These are phyloP conservation scores for Neofusicoccum sp. DNA, from an alignment of 2,329 filamentous ascomycete genomes.

Conservation along the genomic window DNA sequence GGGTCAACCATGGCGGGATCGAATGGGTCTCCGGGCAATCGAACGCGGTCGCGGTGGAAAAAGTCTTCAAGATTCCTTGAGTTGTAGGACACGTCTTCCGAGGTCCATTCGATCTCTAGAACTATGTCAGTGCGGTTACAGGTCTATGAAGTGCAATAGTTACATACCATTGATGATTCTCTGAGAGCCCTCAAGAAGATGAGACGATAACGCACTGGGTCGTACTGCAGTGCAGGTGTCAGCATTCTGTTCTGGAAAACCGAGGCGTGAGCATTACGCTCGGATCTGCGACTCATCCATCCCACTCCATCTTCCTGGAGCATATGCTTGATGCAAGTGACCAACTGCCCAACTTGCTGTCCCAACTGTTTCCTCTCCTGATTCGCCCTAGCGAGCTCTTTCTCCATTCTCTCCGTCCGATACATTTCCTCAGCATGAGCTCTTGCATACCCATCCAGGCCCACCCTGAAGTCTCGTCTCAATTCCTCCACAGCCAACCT, in stretches of 20 bases:
- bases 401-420: background rate
- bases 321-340: background rate
- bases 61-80: constrained; percentile 16
- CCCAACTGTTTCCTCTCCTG: background rate
- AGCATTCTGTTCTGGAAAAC: no score
- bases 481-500: constrained; percentile 4
- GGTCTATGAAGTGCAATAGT: no score
- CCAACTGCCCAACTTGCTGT: background rate
- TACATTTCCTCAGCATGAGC: background rate
- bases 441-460: background rate
- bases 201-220: no score
- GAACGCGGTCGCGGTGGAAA: constrained; percentile 19
- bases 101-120: background rate
- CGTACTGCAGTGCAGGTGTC: no score
- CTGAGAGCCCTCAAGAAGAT: no score
- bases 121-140: background rate
- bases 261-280: no score
- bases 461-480: background rate
- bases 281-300: no score
- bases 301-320: background rate
- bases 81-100: constrained; percentile 1
- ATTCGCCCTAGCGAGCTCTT: background rate
- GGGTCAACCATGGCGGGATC: background rate
- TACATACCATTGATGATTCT: no score
- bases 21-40: background rate